Evolutionary conservation across 225 moss, liverwort and hornwort species (phyloP).

Genomic region (Pseudoscleropodium purum): DNA sequence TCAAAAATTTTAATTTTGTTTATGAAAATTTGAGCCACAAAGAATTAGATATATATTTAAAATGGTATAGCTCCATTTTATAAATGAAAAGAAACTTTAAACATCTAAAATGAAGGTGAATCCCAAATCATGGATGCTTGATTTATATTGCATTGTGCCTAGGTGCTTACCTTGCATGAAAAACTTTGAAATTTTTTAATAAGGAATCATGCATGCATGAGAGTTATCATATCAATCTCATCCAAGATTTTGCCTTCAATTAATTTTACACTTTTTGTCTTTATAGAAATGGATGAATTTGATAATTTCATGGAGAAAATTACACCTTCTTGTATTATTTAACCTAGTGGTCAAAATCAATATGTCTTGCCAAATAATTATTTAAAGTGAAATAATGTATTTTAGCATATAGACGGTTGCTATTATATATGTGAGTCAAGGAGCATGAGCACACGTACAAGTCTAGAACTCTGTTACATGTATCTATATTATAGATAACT

Average conservation of each 20-base stretch:
- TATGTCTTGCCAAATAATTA: not conserved
- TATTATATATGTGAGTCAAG: no score
- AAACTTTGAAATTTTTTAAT: not conserved
- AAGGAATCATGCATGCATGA: not conserved
- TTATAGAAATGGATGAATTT: not conserved
- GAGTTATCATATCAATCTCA: not conserved
- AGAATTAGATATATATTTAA: not conserved
- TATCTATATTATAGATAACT: no score
- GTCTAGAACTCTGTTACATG: no score
- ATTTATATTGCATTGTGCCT: not conserved
- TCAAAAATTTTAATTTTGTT: not conserved
- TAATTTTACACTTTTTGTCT: no score
- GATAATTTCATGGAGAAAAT: not conserved
- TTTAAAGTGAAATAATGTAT: no score
- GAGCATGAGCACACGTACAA: no score
- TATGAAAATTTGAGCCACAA: not conserved
- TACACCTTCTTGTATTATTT: not conserved
- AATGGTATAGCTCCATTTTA: not conserved
- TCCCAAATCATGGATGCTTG: not conserved
- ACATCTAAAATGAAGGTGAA: not conserved
- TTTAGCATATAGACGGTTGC: not conserved
- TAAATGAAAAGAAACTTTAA: not conserved
- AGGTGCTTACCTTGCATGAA: not conserved
- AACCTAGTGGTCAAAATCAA: fast-evolving
- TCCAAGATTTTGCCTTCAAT: no score